Conservation (phyloP, 2,329 filamentous ascomycete genomes). For the Claviceps capensis region DNA sequence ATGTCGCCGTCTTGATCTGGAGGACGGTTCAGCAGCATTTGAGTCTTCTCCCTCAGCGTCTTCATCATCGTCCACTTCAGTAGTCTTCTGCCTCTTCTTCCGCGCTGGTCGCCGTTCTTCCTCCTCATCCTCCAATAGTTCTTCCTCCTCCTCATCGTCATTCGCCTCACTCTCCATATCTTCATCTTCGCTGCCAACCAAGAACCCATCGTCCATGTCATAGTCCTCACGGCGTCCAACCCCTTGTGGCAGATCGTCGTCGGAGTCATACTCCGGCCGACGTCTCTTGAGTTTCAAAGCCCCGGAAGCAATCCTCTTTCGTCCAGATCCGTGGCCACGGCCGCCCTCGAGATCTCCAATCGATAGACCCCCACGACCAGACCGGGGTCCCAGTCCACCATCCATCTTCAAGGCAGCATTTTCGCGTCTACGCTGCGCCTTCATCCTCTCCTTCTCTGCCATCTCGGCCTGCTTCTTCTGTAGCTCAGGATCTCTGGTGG, state of each 20-base stretch:
- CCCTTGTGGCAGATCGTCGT: conserved; percentile 54
- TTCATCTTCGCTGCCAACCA: conserved; percentile 64
- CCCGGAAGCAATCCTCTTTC: conserved; percentile 40
- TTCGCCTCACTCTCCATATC: conserved; percentile 47
- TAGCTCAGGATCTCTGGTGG: conserved; percentile 61
- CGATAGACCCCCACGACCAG: conserved; percentile 45
- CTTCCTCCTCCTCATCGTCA: conserved; percentile 47
- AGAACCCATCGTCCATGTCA: conserved; percentile 66
- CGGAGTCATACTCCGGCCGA: conserved; percentile 58
- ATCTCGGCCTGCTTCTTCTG: conserved; percentile 60
- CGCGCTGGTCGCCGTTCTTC: conserved; percentile 33
- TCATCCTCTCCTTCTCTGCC: conserved; percentile 60
- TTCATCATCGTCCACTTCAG: conserved; percentile 31
- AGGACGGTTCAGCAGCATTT: conserved; percentile 27
- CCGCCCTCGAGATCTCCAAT: conserved; percentile 56
- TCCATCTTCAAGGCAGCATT: conserved; percentile 52
- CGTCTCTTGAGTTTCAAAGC: conserved; percentile 37
- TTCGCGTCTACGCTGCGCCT: conserved; percentile 51
- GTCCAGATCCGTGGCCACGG: conserved; percentile 33
- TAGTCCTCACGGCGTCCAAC: conserved; percentile 58
- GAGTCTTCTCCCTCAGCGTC: conserved; percentile 43
- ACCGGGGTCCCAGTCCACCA: conserved; percentile 34
- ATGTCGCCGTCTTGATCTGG: conserved; percentile 37
- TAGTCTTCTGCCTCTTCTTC: conserved; percentile 37
- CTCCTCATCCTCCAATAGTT: conserved; percentile 40